Evolutionary conservation across 2,329 filamentous ascomycete species (phyloP).

Genomic region (Penicillium occitanis): DNA sequence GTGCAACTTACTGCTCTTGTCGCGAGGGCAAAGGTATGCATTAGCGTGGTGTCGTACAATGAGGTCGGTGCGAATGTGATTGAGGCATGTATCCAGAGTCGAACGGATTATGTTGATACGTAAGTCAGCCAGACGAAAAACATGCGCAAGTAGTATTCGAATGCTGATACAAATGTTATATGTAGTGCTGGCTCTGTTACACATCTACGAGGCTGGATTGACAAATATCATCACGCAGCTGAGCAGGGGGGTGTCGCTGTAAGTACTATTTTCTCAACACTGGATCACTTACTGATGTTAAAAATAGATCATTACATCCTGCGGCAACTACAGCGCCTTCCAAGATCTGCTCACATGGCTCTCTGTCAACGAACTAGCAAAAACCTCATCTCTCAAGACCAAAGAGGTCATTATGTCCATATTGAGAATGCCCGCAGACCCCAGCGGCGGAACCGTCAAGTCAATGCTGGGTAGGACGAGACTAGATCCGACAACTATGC

Average conservation of each 20-base stretch:
- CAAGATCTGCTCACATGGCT: constrained; percentile 56
- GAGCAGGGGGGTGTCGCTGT: constrained; percentile 61
- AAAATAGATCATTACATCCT: constrained; percentile 56
- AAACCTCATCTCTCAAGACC: constrained; percentile 19
- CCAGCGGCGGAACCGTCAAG: constrained; percentile 63
- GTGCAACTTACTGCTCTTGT: constrained; percentile 53
- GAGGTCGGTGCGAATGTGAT: constrained; percentile 63
- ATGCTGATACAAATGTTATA: not conserved
- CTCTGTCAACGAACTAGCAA: constrained; percentile 56
- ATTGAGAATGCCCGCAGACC: constrained; percentile 37
- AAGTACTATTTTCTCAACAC: constrained; percentile 18
- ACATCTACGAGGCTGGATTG: constrained; percentile 63
- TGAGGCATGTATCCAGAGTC: constrained; percentile 62
- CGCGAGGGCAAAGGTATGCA: constrained; percentile 57
- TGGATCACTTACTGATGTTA: not conserved
- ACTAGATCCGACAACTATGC: not conserved
- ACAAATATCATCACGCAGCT: constrained; percentile 60
- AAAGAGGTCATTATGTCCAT: constrained; percentile 17
- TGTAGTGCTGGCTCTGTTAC: constrained; percentile 61
- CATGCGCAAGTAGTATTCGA: not conserved
- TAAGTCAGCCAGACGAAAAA: constrained; percentile 28
- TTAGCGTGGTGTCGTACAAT: constrained; percentile 64
- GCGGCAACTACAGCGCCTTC: constrained; percentile 61
- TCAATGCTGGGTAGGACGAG: constrained; percentile 58
- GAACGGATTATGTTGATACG: constrained; percentile 67